Evolutionary conservation across 2,329 filamentous ascomycete species (phyloP), one percentile per base, ranked within the genome.

Genomic region (Lecanicillium sp.): DNA sequence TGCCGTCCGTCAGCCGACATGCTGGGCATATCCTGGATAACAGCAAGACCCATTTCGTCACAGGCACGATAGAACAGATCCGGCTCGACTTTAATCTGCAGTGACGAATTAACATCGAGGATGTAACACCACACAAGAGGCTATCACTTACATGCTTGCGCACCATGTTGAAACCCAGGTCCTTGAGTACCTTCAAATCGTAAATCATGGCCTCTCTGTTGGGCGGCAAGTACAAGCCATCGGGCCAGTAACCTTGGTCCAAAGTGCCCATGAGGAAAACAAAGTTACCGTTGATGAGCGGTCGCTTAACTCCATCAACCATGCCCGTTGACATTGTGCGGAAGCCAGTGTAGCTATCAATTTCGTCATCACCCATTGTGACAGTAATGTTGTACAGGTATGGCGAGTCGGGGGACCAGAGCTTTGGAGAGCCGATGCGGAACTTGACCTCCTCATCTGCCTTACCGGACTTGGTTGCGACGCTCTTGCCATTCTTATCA

Each of bases 21-120:
- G 3, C 78, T 71, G 0, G 81, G 81, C 81, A 86, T 86, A 44
- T 86, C 82, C 52, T 85, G 81, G 33, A 85, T 77, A 5, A 86
- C 68, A 18, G 85, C 55, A 13, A 84, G 55, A 1, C 81, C 81
- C 2, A 85, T 56, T 43, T 77, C 66, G 36, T 86, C 81, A 41
- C 77, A 81, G 4, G 81, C 79, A 14, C 72, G 69, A 52, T 85
- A 85, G 54, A 79, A 86, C 6, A 85, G 55, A 11, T 78, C 77
- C 0, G 75, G 68, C 48, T 84, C 80, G 6, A 84, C 66, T 57
- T 84, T 84, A 61, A 83, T 80, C 73, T 63, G 22, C 11, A 20
- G 22, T 25, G 1, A 18, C 17, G 8, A 2, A 13, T 42, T 18
- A 42, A 34, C 5, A 36, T 10, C 9, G 4, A 8, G 17, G 9